These are phyloP conservation scores for Antrodiella citrinella DNA, from an alignment of 768 basidiomycete genomes.

Conservation along the genomic window DNA sequence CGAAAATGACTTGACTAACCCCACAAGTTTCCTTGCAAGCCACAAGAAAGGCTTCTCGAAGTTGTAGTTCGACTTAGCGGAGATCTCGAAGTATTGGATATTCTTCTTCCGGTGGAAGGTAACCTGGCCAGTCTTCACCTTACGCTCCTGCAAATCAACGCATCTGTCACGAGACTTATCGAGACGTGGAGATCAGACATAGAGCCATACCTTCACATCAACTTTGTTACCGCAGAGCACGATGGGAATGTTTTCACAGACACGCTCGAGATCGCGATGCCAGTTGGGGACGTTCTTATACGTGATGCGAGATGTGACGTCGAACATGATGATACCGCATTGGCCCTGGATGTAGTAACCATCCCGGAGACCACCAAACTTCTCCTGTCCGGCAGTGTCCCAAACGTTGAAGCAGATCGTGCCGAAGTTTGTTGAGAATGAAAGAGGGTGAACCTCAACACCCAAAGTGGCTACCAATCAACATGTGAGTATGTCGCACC, in stretches of 20 bases:
- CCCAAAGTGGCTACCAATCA: constrained; percentile 80
- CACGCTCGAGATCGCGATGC: constrained; percentile 99
- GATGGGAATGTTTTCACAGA: constrained; percentile 99
- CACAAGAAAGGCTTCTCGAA: constrained; percentile 99
- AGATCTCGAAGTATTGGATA: constrained; percentile 99
- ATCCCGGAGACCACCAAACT: constrained; percentile 97
- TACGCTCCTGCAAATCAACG: constrained; percentile 71
- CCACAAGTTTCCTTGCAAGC: constrained; percentile 96
- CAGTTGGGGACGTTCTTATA: constrained; percentile 99
- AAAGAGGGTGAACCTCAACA: constrained; percentile 96
- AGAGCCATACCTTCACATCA: constrained; percentile 81
- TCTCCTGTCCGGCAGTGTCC: constrained; percentile 99
- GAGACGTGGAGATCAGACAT: not conserved
- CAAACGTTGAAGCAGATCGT: constrained; percentile 99
- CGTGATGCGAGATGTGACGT: constrained; percentile 98
- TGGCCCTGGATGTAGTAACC: constrained; percentile 97
- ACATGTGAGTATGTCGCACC: constrained; percentile 2
- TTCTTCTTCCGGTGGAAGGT: constrained; percentile 99
- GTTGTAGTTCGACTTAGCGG: constrained; percentile 99
- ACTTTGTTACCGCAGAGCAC: constrained; percentile 99
- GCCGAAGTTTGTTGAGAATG: constrained; percentile 97
- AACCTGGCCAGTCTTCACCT: constrained; percentile 97
- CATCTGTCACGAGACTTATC: not conserved
- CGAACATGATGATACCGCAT: constrained; percentile 99
- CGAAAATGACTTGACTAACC: constrained; percentile 41